These are phyloP conservation scores for Cupressus sempervirens DNA, from an alignment of 75 land plant species.

Conservation along the genomic window DNA sequence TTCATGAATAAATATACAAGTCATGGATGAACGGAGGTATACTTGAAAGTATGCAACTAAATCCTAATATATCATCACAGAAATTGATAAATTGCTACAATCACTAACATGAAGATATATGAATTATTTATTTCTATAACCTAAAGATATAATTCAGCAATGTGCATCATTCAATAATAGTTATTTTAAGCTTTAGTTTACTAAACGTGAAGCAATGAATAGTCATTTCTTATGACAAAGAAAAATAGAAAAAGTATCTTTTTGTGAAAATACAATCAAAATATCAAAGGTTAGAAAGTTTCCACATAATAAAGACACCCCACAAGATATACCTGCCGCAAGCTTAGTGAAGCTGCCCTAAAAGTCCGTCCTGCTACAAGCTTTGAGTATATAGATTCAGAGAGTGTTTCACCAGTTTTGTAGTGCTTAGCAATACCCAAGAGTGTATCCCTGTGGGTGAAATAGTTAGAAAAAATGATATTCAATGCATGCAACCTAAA, in stretches of 20 bases:
- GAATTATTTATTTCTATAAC: neutral
- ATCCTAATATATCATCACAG: too few species aligned
- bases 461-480: neutral
- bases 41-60: too few species aligned
- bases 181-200: neutral
- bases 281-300: neutral
- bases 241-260: neutral
- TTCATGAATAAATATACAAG: neutral
- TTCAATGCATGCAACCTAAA: neutral
- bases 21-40: too few species aligned
- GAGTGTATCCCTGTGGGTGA: conserved; percentile 55
- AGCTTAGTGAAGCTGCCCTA: conserved; percentile 66
- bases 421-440: conserved; percentile 89
- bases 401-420: conserved; percentile 79
- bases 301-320: conserved; percentile 2
- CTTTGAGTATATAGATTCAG: conserved; percentile 69
- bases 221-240: too few species aligned
- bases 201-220: neutral
- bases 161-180: neutral
- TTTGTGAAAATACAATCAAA: neutral
- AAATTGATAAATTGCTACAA: too few species aligned
- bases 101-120: neutral
- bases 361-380: conserved; percentile 80
- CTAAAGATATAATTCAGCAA: too few species aligned
- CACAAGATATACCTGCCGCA: conserved; percentile 61